These are phyloP conservation scores for Russula virescens DNA, from an alignment of 768 basidiomycete genomes.

Conservation along the genomic window DNA sequence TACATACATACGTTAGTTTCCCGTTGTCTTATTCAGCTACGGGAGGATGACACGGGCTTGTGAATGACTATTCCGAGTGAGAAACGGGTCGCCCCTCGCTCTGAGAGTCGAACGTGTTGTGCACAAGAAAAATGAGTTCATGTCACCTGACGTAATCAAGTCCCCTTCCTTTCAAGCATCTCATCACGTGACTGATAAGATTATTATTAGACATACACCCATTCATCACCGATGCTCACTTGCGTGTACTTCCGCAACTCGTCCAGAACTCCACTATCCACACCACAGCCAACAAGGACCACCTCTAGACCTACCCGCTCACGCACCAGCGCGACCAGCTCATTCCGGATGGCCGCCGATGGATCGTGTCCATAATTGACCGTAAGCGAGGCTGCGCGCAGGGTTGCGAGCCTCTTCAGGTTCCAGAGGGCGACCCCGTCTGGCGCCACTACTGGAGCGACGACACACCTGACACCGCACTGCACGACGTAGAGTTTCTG, in stretches of 20 bases:
- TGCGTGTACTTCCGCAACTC: constrained; percentile 7
- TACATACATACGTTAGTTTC: not conserved
- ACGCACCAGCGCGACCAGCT: constrained; percentile 9
- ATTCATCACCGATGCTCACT: constrained; percentile 11
- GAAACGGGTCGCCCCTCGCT: not conserved
- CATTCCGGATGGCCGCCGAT: not conserved
- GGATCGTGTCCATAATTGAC: not conserved
- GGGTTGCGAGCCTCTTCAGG: constrained; percentile 2
- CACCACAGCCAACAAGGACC: constrained; percentile 3
- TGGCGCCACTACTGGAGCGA: no score
- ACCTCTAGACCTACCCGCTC: constrained; percentile 10
- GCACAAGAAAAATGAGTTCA: not conserved
- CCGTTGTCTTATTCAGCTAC: not conserved
- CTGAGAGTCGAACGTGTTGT: not conserved
- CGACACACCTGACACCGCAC: not conserved
- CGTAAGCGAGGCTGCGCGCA: not conserved
- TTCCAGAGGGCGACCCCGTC: constrained; percentile 7
- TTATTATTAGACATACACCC: constrained; percentile 17
- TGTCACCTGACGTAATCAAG: not conserved
- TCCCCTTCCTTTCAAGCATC: not conserved
- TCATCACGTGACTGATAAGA: not conserved
- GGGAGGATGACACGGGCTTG: not conserved
- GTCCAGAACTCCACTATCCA: constrained; percentile 5
- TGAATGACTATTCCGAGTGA: not conserved
- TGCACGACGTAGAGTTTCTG: constrained; percentile 6